Base-by-base conservation (phyloP, 2,329 filamentous ascomycete species). In the Penicillium sp. region DNA sequence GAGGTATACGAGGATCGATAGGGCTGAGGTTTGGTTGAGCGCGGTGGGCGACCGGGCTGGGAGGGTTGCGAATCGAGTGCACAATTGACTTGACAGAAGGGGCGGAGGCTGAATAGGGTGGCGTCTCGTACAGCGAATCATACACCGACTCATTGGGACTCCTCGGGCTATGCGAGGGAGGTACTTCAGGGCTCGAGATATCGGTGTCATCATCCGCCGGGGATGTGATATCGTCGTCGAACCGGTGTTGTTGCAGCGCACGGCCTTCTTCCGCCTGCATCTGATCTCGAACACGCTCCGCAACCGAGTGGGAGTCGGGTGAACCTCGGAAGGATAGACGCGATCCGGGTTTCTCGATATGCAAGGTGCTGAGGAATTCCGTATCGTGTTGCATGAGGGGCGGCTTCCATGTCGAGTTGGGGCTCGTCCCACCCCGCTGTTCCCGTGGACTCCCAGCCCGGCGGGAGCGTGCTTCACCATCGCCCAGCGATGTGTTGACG, bases 191-290 rank as follows among this genome's bases (percentile, higher is more conserved):
- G 44, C 68, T 70, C 4, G 67, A 59, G 19, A 67, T 30, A 49
- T 50, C 51, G 24, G 65, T 64, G 33, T 64, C 56, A 28, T 69
- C 73, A 53, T 73, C 68, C 2, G 61, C 61, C 24, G 73, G 74
- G 5, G 74, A 74, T 28, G 65, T 53, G n/a, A 68, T 71, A 40
- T 78, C 74, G 17, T 73, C 74, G 53, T 72, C 69, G 40, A 75
- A 37, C 7, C 54, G 54, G 28, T 49, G 79, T 53, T 81, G 76
- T 53, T 85, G 82, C 56, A 85, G 71, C 10, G 82, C 82, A 58
- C 75, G 75, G 6, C 81, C 83, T 73, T 85, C 83, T 61, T 85
- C 83, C 9, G 78, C 77, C 59, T 82, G 76, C 83, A 85, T 85
- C 67, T 78, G 80, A 30, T 82, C 82, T 59, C 82, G 83, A 9